Evolutionary conservation across 1,284 basidiomycete genomes (phyloP), one percentile per base, ranked within the genome.

Genomic region (Calocybe gambosa): DNA sequence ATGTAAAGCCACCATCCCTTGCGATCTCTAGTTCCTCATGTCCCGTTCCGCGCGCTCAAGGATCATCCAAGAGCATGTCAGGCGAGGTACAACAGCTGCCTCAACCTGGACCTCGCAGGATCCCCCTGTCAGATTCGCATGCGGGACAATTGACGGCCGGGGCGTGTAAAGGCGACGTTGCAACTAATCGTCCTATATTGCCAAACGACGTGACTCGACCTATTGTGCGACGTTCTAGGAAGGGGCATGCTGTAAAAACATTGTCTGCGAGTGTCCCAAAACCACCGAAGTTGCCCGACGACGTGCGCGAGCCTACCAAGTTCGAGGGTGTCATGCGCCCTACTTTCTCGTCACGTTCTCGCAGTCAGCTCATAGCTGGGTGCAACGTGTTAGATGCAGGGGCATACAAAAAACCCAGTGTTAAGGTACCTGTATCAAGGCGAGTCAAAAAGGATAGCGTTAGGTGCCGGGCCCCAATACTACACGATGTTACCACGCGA

Each of bases 101-200:
- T 15, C 51, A 55, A 12, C 51, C 56, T 29, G 63, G 62, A 25
- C 62, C 63, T 13, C 55, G 61, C 19, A 56, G 62, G n/a, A 55
- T 64, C 9, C 62, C 60, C n/a, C 55, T 62, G 15, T 43, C 56
- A 12, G 49, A 48, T n/a, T 49, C 52, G 6, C 47, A 50, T 3
- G 50, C 53, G 2, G 43, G 46, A 35, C n/a, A 19, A 20, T 49
- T 55, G 12, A 47, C 52, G 18, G 47, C 39, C 13, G 52, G 26
- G 8, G 42, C 33, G 21, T 3, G 12, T 12, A 38, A 6, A 4
- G 9, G 4, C 10, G 21, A 21, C 6, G 12, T 16, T n/a, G 4
- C 36, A 5, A 38, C 36, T 5, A 13, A 16, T 36, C 15, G 3
- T 9, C 10, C 8, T 5, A 21, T 16, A 6, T 20, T 13, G 31